phyloP scores from a whole-genome alignment of 768 basidiomycete species.

The Panaeolus papilionaceus region DNA sequence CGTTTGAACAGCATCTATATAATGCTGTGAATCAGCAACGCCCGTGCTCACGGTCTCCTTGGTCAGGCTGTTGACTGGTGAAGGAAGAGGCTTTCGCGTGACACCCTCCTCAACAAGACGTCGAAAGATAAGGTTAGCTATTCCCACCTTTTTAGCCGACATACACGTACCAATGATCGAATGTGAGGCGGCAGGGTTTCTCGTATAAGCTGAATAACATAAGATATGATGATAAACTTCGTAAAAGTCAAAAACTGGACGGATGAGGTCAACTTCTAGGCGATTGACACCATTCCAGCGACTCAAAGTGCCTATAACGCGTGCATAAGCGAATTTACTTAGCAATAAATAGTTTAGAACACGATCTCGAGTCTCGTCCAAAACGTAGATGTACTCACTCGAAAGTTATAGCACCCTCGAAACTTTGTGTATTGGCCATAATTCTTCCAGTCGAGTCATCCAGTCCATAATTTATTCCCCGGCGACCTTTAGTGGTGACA shows the following conservation, averaged over 20 bases:
- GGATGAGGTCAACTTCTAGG: constrained; percentile 55
- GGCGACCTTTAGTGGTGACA: background rate
- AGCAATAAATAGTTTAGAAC: background rate
- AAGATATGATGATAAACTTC: constrained; percentile 85
- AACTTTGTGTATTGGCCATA: constrained; percentile 22
- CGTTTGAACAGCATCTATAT: background rate
- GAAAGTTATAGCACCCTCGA: constrained; percentile 14
- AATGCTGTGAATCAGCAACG: background rate
- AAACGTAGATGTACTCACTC: constrained; percentile 15
- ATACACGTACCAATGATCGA: background rate
- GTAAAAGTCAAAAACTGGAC: constrained; percentile 66
- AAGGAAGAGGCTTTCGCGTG: background rate
- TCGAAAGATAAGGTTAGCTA: background rate
- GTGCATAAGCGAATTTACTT: constrained; percentile 28
- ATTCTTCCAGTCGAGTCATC: constrained; percentile 41
- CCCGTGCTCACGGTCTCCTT: background rate
- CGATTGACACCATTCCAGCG: constrained; percentile 23
- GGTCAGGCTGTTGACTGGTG: background rate
- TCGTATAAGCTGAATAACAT: constrained; percentile 72
- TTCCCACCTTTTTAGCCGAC: background rate
- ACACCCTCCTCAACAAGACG: background rate
- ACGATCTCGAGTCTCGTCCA: background rate
- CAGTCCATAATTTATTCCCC: constrained; percentile 25
- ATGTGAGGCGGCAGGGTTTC: constrained; percentile 51
- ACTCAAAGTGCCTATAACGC: constrained; percentile 33